Conservation (phyloP, 2,329 filamentous ascomycete species). For the Teratosphaeria gauchensis region DNA sequence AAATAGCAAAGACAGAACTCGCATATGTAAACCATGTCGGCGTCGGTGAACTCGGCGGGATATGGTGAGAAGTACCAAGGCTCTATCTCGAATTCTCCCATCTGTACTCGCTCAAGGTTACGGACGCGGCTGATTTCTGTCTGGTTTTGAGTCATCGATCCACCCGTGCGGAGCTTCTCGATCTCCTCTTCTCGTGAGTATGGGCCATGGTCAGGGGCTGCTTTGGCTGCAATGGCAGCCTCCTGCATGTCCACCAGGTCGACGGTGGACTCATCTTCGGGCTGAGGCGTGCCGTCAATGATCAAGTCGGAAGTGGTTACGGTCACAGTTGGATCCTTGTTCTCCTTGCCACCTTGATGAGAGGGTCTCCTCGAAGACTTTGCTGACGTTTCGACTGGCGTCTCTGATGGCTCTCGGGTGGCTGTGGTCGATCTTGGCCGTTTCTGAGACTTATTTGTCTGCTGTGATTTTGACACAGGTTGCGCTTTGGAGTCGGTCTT, state of each 20-base stretch:
- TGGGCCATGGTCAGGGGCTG: slow-evolving; percentile 36
- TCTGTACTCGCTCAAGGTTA: slow-evolving; percentile 89
- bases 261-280: slow-evolving; percentile 44
- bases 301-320: slow-evolving; percentile 35
- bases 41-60: slow-evolving; percentile 76
- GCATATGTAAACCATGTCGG: slow-evolving; percentile 89
- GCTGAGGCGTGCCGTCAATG: slow-evolving; percentile 36
- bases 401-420: slow-evolving; percentile 31
- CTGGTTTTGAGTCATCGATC: slow-evolving; percentile 98
- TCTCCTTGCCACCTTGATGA: slow-evolving; percentile 52
- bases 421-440: slow-evolving; percentile 34
- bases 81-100: slow-evolving; percentile 83
- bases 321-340: slow-evolving; percentile 39
- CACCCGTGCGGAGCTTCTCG: slow-evolving; percentile 85
- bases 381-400: slow-evolving; percentile 41
- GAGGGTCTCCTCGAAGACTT: slow-evolving; percentile 43
- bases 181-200: slow-evolving; percentile 86
- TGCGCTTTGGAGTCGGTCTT: slow-evolving; percentile 27
- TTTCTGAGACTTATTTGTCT: slow-evolving; percentile 31
- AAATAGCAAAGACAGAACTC: slow-evolving; percentile 95
- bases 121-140: slow-evolving; percentile 92
- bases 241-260: slow-evolving; percentile 45
- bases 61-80: slow-evolving; percentile 99
- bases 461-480: slow-evolving; percentile 24
- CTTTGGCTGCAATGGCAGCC: slow-evolving; percentile 44